Conservation (phyloP, 2,329 filamentous ascomycete species). For the Plectosphaerella plurivora region DNA sequence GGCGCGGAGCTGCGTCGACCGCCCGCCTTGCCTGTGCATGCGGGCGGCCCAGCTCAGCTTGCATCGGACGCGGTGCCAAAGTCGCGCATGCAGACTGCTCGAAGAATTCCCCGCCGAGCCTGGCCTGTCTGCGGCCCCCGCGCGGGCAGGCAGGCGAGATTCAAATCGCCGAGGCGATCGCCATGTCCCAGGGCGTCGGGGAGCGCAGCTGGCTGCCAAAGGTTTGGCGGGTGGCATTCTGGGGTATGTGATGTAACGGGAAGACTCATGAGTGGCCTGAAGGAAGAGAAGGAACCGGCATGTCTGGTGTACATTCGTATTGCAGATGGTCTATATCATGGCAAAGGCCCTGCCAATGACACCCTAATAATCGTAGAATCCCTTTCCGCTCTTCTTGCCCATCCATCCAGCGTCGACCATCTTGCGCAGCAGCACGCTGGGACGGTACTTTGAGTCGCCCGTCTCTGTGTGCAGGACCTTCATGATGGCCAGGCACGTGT, state of each 20-base stretch:
- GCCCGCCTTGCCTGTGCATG: neutral
- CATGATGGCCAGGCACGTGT: slow-evolving; percentile 97
- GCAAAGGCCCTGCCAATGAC: too few relatives aligned
- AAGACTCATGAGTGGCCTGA: too few relatives aligned
- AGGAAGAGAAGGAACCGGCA: too few relatives aligned
- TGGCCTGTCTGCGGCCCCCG: neutral
- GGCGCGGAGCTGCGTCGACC: neutral
- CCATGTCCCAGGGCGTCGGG: neutral
- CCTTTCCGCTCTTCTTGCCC: slow-evolving; percentile 95
- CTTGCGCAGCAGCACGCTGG: slow-evolving; percentile 79
- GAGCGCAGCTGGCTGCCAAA: neutral
- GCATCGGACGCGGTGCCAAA: neutral
- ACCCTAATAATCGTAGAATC: slow-evolving; percentile 83
- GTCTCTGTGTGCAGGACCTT: slow-evolving; percentile 87
- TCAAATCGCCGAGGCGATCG: neutral
- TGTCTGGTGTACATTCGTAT: too few relatives aligned
- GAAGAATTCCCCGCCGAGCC: neutral
- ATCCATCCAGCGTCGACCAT: slow-evolving; percentile 99
- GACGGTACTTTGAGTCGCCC: slow-evolving; percentile 92
- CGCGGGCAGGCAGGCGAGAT: neutral
- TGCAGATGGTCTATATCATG: too few relatives aligned
- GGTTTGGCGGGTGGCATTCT: neutral
- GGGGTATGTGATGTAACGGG: too few relatives aligned
- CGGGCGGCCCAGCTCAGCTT: neutral
- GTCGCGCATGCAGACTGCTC: neutral